Percentiles rank a stretch among this genome's conserved stretches.
Conservation (phyloP, 2,329 filamentous ascomycete species). For the Colletotrichum sp. region DNA sequence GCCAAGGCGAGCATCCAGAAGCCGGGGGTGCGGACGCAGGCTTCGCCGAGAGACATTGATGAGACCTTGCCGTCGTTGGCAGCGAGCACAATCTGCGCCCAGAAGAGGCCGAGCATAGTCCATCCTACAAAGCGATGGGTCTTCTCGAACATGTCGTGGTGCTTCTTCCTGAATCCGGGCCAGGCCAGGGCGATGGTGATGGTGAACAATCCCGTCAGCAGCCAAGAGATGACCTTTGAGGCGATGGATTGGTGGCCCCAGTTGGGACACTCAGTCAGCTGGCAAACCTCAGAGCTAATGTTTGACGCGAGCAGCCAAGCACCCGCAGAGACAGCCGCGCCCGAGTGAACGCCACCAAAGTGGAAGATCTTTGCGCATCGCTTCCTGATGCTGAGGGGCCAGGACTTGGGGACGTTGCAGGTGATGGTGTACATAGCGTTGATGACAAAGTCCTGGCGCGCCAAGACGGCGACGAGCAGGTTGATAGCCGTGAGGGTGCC, state of each 20-base stretch:
- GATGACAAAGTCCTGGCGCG: slow-evolving; percentile 59
- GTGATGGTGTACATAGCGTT: slow-evolving; percentile 55
- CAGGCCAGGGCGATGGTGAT: slow-evolving; percentile 66
- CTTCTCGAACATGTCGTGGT: slow-evolving; percentile 46
- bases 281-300: slow-evolving; percentile 28
- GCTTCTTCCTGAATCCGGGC: slow-evolving; percentile 65
- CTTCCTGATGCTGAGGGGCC: slow-evolving; percentile 52
- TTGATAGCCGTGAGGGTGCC: slow-evolving; percentile 51
- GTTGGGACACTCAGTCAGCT: slow-evolving; percentile 36
- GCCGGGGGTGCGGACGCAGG: slow-evolving; percentile 43
- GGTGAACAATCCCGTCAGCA: slow-evolving; percentile 60
- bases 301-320: slow-evolving; percentile 54
- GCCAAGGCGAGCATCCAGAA: slow-evolving; percentile 73
- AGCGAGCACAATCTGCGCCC: slow-evolving; percentile 62
- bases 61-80: slow-evolving; percentile 49
- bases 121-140: slow-evolving; percentile 48
- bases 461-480: slow-evolving; percentile 51
- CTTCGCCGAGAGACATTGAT: slow-evolving; percentile 36
- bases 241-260: slow-evolving; percentile 34
- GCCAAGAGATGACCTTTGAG: slow-evolving; percentile 58
- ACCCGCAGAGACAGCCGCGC: slow-evolving; percentile 53
- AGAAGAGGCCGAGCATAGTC: slow-evolving; percentile 67
- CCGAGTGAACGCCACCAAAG: slow-evolving; percentile 56
- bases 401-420: slow-evolving; percentile 45
- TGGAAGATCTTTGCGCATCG: slow-evolving; percentile 57